A percentile compares a stretch with the other conserved stretches of the same genome.
Conservation (phyloP, 2,329 filamentous ascomycete genomes). For the Blastomyces gilchristii region DNA sequence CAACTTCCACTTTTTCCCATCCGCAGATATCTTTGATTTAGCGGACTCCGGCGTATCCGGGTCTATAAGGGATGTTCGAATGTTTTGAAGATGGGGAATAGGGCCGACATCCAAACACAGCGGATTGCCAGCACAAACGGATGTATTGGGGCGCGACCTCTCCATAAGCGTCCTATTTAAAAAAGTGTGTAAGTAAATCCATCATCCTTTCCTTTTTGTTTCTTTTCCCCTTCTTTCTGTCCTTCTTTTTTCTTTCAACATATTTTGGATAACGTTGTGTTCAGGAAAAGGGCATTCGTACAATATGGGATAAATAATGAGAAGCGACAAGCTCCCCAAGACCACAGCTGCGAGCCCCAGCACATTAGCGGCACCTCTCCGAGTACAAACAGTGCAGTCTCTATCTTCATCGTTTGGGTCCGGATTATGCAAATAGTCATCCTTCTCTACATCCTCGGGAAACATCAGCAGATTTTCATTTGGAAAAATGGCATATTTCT, state of each 20-base stretch:
- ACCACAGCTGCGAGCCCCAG: constrained; percentile 52
- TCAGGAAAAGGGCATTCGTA: constrained; percentile 32
- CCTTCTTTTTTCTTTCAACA: neutral
- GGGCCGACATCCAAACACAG: constrained; percentile 43
- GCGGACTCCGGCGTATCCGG: constrained; percentile 54
- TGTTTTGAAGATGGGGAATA: constrained; percentile 47
- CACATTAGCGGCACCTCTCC: constrained; percentile 53
- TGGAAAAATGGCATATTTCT: constrained; percentile 63
- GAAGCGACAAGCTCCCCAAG: constrained; percentile 52
- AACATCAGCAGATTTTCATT: constrained; percentile 57
- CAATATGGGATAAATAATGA: constrained; percentile 61
- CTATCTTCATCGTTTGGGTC: constrained; percentile 52
- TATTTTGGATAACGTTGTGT: neutral
- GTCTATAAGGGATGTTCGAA: constrained; percentile 53
- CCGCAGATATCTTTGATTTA: constrained; percentile 45
- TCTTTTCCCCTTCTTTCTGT: neutral
- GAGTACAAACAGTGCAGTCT: constrained; percentile 56
- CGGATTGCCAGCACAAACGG: constrained; percentile 31
- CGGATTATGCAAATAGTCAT: constrained; percentile 62
- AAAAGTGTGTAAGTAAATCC: neutral
- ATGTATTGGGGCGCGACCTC: constrained; percentile 25
- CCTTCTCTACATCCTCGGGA: constrained; percentile 63
- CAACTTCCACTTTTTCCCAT: constrained; percentile 53
- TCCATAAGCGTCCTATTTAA: constrained; percentile 48
- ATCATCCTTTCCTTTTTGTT: neutral